Percentiles rank a stretch among this genome's conserved stretches.
Conservation (phyloP, 2,329 filamentous ascomycete genomes). For the Hypoxylon sp. region DNA sequence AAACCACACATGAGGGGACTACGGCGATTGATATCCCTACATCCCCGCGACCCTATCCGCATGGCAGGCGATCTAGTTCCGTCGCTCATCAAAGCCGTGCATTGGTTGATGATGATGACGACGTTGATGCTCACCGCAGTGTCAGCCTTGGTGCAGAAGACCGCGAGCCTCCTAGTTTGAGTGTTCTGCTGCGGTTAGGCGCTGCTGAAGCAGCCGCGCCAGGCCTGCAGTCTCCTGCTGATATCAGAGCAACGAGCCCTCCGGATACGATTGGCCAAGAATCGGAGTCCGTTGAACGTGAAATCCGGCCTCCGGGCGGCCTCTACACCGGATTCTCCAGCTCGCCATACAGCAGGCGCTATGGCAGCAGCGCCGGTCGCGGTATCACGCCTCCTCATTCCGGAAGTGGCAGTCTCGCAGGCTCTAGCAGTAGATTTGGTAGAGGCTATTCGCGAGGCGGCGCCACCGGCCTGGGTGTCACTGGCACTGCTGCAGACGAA, state of each 20-base stretch:
- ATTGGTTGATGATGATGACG: slow-evolving; percentile 70
- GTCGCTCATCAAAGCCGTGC: slow-evolving; percentile 74
- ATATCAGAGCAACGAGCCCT: slow-evolving; percentile 58
- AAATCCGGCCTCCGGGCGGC: slow-evolving; percentile 63
- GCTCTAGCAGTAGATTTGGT: slow-evolving; percentile 54
- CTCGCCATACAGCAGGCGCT: slow-evolving; percentile 65
- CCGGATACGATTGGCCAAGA: slow-evolving; percentile 60
- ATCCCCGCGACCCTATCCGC: slow-evolving; percentile 73
- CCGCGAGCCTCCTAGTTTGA: slow-evolving; percentile 75
- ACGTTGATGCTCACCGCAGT: slow-evolving; percentile 74
- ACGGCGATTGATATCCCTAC: slow-evolving; percentile 81
- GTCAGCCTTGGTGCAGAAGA: slow-evolving; percentile 77
- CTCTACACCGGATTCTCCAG: slow-evolving; percentile 59
- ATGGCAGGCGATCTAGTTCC: slow-evolving; percentile 76
- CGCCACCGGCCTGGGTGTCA: slow-evolving; percentile 60
- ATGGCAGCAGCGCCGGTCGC: slow-evolving; percentile 57
- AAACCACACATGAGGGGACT: slow-evolving; percentile 66
- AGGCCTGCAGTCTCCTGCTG: slow-evolving; percentile 60
- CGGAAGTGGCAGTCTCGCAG: slow-evolving; percentile 55
- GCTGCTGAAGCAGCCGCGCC: slow-evolving; percentile 55
- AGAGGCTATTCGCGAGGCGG: slow-evolving; percentile 56
- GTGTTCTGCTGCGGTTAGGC: slow-evolving; percentile 69
- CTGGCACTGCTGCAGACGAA: slow-evolving; percentile 63
- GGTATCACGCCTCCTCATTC: slow-evolving; percentile 53
- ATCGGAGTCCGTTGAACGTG: slow-evolving; percentile 57